A percentile compares a stretch with the other conserved stretches of the same genome.
Conservation (phyloP, 1,284 basidiomycete species). For the Coriolopsis trogii region DNA sequence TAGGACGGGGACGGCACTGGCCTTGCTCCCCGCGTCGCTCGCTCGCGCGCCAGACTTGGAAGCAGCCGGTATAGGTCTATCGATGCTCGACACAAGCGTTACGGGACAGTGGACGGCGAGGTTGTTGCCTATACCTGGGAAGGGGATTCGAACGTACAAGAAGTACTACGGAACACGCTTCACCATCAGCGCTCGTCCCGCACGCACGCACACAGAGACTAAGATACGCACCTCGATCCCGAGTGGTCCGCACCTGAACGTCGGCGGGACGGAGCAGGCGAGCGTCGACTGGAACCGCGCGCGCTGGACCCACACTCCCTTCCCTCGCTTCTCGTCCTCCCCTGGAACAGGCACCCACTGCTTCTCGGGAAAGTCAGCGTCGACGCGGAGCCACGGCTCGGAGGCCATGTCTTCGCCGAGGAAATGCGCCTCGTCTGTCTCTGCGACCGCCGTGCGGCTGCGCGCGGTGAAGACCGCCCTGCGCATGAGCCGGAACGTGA, state of each 20-base stretch:
- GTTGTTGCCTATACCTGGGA: conserved; percentile 15
- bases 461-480: conserved; percentile 3
- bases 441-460: background rate
- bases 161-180: too few relatives aligned
- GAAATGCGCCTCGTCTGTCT: conserved; percentile 1
- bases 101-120: conserved; percentile 8
- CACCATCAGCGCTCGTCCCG: too few relatives aligned
- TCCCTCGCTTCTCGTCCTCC: background rate
- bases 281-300: conserved; percentile 6
- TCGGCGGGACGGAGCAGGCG: conserved; percentile 10
- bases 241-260: conserved; percentile 6
- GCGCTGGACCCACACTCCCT: conserved; percentile 16
- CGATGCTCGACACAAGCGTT: conserved; percentile 8
- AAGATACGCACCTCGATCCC: conserved; percentile 8
- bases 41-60: background rate
- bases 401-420: background rate
- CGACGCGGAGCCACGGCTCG: background rate
- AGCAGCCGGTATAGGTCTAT: conserved; percentile 3
- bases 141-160: conserved; percentile 10
- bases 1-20: conserved; percentile 2
- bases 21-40: background rate
- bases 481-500: conserved; percentile 11
- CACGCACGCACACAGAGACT: background rate
- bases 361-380: background rate
- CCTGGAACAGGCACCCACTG: background rate